Conservation (phyloP, 2,329 filamentous ascomycete species). For the Sporothrix protearum region DNA sequence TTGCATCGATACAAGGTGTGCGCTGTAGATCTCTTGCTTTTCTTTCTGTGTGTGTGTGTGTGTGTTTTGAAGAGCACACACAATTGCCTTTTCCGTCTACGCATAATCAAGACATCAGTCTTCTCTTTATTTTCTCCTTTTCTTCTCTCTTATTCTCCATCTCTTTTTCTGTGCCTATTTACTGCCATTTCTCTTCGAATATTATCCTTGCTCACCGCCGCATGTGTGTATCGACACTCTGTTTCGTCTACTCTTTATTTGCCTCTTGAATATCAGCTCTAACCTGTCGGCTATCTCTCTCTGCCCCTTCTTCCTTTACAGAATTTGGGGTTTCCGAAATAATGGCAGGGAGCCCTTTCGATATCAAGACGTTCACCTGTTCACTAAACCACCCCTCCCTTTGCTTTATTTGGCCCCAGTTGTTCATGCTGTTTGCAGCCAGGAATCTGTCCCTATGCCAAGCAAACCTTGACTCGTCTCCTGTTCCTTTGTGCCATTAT, state of each 20-base stretch:
- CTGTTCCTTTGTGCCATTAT: neutral
- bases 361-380: neutral
- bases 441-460: neutral
- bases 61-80: neutral
- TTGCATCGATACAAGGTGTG: neutral
- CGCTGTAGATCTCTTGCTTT: neutral
- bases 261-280: neutral
- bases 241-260: neutral
- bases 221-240: neutral
- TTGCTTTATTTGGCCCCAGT: neutral
- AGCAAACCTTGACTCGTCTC: neutral
- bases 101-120: neutral
- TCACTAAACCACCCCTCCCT: neutral
- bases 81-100: constrained; percentile 5
- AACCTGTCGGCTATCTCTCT: neutral
- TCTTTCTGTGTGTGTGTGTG: neutral
- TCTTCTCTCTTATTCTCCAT: neutral
- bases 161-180: neutral
- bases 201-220: neutral
- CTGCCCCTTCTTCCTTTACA: neutral
- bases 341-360: neutral
- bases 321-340: neutral
- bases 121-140: neutral
- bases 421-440: constrained; percentile 11
- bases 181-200: neutral